phyloP scores from a whole-genome alignment of 176 grass and related monocot genomes.

The Thalia dealbata region DNA sequence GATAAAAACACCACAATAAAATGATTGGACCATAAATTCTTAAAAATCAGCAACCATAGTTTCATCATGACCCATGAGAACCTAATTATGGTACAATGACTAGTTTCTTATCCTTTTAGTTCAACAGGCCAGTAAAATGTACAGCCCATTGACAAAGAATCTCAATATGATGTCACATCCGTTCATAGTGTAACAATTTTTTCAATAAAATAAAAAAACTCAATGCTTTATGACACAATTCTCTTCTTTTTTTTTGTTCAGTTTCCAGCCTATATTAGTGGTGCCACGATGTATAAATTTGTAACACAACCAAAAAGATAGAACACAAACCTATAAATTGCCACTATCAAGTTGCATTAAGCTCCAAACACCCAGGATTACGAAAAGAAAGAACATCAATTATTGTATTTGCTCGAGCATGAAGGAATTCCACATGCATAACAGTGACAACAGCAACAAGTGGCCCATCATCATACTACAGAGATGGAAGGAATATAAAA shows the following conservation, averaged over 20 bases:
- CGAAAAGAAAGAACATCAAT: constrained; percentile 6
- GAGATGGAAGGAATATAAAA: neutral
- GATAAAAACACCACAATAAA: neutral
- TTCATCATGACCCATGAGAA: neutral
- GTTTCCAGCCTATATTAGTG: too few relatives aligned
- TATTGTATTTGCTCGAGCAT: neutral
- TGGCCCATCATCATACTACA: neutral
- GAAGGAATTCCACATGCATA: too few relatives aligned
- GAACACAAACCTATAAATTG: neutral
- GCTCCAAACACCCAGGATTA: neutral
- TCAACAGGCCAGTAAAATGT: neutral
- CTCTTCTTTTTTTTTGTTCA: too few relatives aligned
- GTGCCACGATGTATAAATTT: neutral
- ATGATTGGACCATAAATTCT: neutral
- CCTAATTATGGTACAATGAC: neutral
- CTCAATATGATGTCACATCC: neutral
- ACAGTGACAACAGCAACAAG: neutral
- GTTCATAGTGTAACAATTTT: neutral
- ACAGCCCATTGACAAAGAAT: neutral
- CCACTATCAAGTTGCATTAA: neutral
- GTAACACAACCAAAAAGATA: neutral
- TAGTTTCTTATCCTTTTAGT: neutral
- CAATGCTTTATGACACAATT: too few relatives aligned
- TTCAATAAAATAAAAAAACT: neutral
- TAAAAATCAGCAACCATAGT: neutral